Percentiles rank a stretch among this genome's conserved stretches.
Evolutionary conservation across 2,329 filamentous ascomycete species (phyloP).

Genomic region (Cladosporium sp.): DNA sequence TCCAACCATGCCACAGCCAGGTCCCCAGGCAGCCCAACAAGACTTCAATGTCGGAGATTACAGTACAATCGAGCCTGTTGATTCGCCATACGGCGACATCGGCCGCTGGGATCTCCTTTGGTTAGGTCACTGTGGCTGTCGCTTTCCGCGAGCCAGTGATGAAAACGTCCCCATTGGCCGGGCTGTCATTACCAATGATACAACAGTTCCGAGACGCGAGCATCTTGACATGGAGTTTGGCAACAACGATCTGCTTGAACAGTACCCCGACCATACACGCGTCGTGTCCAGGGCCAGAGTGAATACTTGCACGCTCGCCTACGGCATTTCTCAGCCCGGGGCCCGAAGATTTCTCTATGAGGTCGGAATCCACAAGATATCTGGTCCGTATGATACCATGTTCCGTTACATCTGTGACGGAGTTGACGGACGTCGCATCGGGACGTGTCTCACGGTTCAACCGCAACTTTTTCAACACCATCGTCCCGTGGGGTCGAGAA

Average conservation of each 20-base stretch:
- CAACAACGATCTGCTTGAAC: slow-evolving; percentile 22
- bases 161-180: slow-evolving; percentile 27
- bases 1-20: slow-evolving; percentile 25
- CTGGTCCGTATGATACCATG: slow-evolving; percentile 41
- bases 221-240: slow-evolving; percentile 31
- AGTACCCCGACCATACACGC: slow-evolving; percentile 44
- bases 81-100: slow-evolving; percentile 30
- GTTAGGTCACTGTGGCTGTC: slow-evolving; percentile 47
- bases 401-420: slow-evolving; percentile 37
- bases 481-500: slow-evolving; percentile 42
- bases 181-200: slow-evolving; percentile 25
- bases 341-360: slow-evolving; percentile 49
- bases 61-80: slow-evolving; percentile 20
- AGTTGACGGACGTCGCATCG: slow-evolving; percentile 33
- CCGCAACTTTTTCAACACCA: slow-evolving; percentile 54
- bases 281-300: slow-evolving; percentile 47
- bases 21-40: not conserved
- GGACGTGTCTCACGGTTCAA: slow-evolving; percentile 46
- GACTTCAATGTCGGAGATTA: slow-evolving; percentile 25
- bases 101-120: slow-evolving; percentile 44
- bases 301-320: slow-evolving; percentile 48
- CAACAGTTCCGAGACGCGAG: slow-evolving; percentile 27
- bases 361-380: slow-evolving; percentile 47
- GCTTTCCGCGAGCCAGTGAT: slow-evolving; percentile 28
- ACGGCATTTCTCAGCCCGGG: slow-evolving; percentile 49